Evolutionary conservation across 116 monocot species (phyloP), one percentile per base, ranked within the genome.

Genomic region (Papilionanthe hybrid): DNA sequence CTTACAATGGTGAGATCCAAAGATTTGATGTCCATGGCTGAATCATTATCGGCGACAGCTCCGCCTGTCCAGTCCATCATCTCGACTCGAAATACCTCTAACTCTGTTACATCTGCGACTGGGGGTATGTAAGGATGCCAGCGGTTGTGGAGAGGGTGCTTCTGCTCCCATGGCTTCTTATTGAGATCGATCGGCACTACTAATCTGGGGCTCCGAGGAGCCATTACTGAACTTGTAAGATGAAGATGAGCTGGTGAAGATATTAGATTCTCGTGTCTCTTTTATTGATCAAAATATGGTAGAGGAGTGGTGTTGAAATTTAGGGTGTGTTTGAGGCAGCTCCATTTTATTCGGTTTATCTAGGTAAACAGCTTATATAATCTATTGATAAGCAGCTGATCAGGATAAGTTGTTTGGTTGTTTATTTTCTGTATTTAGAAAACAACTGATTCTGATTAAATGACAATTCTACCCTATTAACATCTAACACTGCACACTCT

Each of bases 31-130:
- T 95, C 95, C 50, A 67, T 77, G 12, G 95, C 95, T 1, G 90
- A 92, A 63, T 89, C 72, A 72, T 90, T 86, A 53, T 95, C 92
- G 3, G 75, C 78, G 8, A 95, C 50, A 11, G 55, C 55, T 10
- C 90, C 95, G 2, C 92, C 95, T 5, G 86, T 86, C 84, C 92
- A 87, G 83, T 95, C 95, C 15, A 95, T 81, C 92, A 92, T 92
- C 87, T 95, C 92, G 4, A 92, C 84, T 1, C 90, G 86, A 78
- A 95, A 92, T 19, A 92, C 11, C 53, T 95, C 95, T 13, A 90
- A 90, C 32, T 84, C 86, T 0, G 12, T 79, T 11, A 92, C 92
- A 22, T 90, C 89, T 4, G 89, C 90, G 9, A 92, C 87, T 0
- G 90, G 81, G 15, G 92, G 95, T 58, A 95, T 92, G 55, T 85